Evolutionary conservation across 345 rosid species (phyloP), one percentile per base, ranked within the genome.

Genomic region (Ceriops tagal): DNA sequence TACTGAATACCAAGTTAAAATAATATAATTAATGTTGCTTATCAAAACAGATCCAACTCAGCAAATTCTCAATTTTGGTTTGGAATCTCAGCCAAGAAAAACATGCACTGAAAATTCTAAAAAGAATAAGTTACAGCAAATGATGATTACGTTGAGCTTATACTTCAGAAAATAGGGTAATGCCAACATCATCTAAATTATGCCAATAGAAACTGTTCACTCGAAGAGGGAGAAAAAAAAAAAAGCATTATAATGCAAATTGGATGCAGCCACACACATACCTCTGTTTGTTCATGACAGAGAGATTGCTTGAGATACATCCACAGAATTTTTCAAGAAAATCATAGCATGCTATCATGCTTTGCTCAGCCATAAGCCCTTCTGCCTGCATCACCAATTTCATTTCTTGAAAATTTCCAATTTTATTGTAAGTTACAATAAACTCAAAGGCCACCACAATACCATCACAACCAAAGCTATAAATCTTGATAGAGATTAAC

Each of bases 321-420:
- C n/a, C 77, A 43, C 83, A 77, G 77, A 83, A 90, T 59, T 83
- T 86, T 61, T 89, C 92, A n/a, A 89, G 62, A 34, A 74, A 64
- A 47, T 80, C 74, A 65, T 89, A 93, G 77, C 88, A 84, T 26
- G 73, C 67, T 62, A 88, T 62, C 68, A 83, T 78, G 59, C 83
- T 88, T 71, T 71, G 86, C 85, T 96, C 99, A 31, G 71, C 75
- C 53, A 89, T 76, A 51, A 96, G 84, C 56, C 89, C 95, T 74
- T 89, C 90, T 46, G 83, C 95, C 99, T 96, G 89, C 68, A 61
- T 18, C 61, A 72, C 5, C 49, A 69, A 58, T 32, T 53, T 37
- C 55, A 57, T 8, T 13, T 26, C 22, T n/a, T 55, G 58, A 8
- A 21, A 39, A 9, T 2, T 39, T 39, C 16, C 47, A 39, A 39